Evolutionary conservation across 2,329 filamentous ascomycete genomes (phyloP).

Genomic region (Beauveria varroae): DNA sequence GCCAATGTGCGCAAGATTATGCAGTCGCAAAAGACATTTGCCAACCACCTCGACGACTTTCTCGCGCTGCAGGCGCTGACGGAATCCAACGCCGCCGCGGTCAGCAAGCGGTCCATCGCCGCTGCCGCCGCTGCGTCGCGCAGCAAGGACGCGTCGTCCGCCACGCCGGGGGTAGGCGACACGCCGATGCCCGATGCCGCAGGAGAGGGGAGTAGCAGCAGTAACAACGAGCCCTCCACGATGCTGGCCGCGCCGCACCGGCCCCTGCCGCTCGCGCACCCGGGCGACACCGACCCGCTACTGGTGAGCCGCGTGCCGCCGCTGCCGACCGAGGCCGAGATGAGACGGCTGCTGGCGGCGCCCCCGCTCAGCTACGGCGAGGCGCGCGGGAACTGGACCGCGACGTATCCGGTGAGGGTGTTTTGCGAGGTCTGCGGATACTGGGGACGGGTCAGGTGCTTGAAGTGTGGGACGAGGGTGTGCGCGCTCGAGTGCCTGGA

Average conservation of each 20-base stretch:
- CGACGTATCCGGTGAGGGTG: conserved; percentile 47
- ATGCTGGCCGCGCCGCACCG: conserved; percentile 29
- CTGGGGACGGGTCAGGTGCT: conserved; percentile 69
- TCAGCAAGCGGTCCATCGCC: conserved; percentile 20
- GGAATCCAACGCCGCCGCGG: conserved; percentile 28
- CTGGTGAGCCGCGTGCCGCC: conserved; percentile 51
- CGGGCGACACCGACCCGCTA: conserved; percentile 48
- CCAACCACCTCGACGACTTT: conserved; percentile 75
- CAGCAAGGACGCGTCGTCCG: conserved; percentile 13
- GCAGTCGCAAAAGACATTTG: conserved; percentile 74
- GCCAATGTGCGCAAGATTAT: conserved; percentile 69
- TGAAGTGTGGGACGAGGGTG: conserved; percentile 71
- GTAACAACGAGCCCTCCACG: conserved; percentile 15
- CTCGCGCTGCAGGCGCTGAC: conserved; percentile 51
- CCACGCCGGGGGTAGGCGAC: conserved; percentile 19
- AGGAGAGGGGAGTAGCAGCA: neutral
- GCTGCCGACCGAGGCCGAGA: conserved; percentile 51
- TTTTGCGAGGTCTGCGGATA: conserved; percentile 80
- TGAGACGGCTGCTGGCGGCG: conserved; percentile 54
- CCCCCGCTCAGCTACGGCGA: conserved; percentile 63
- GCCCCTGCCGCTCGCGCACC: conserved; percentile 31
- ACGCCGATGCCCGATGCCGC: conserved; percentile 20
- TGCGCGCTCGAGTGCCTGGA: conserved; percentile 70
- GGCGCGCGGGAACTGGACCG: conserved; percentile 42
- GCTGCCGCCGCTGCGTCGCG: conserved; percentile 13